Evolutionary conservation across 1,139 yeast genomes (phyloP), one percentile per base, ranked within the genome.

Genomic region (Pneumocystis oryctolagi): DNA sequence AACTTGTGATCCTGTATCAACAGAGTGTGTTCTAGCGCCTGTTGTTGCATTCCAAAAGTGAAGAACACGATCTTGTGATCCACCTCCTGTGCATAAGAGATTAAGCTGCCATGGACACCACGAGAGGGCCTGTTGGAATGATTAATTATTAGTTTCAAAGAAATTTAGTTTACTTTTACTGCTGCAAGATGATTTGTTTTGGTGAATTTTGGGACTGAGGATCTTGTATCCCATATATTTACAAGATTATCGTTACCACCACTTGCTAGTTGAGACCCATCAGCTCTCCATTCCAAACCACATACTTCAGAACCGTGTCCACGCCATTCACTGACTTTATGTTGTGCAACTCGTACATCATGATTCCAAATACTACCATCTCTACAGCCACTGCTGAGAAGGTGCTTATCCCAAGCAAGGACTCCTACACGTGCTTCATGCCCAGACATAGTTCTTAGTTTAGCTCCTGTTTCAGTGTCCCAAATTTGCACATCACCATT

Each of bases 221-320:
- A 80, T 67, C 97, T 81, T 1, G 87, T 87, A 72, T 92, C 98
- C 98, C 98, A 92, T 63, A 92, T 85, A 72, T 89, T 86, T 20
- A 92, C 96, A 30, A 90, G 76, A 72, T 92, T 92, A 73, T 92
- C 98, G 73, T 92, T 92, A 37, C 97, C 97, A 16, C 98, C 98
- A 12, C 90, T 83, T 1, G 95, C 95, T 67, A 90, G 79, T 72
- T 88, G 95, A 66, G 81, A 77, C 1, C 97, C 97, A 72, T 90
- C 97, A 3, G 77, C 70, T 66, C 92, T 81, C 82, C 95, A 92
- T 68, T 86, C 87, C 53, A 92, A 77, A 0, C 98, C 98, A 76
- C 98, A 92, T 35, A 92, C 85, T 74, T 92, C 98, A 2, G 95
- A 96, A 64, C 80, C 77, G 72, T 92, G 98, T 65, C 82, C 79